Percentiles rank a stretch among this genome's conserved stretches.
phyloP scores from a whole-genome alignment of 2,329 filamentous ascomycete species.

The Sarocladiaceae sp. region DNA sequence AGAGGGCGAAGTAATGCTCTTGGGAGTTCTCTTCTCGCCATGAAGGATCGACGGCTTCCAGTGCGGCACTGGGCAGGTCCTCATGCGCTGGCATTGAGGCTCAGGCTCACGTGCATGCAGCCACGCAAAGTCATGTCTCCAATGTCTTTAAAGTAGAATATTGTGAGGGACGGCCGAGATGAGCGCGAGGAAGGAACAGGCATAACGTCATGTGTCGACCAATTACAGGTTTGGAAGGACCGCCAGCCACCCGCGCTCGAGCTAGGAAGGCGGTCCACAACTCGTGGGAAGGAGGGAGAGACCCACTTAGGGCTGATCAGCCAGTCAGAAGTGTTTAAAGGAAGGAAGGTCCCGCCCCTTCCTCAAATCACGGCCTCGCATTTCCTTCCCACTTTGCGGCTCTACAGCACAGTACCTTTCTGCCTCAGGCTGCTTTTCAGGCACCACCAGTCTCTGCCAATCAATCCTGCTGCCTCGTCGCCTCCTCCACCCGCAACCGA shows the following conservation, averaged over 20 bases:
- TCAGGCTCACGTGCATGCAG: slow-evolving; percentile 7
- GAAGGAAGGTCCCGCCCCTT: slow-evolving; percentile 34
- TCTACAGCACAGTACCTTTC: neutral
- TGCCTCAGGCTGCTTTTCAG: neutral
- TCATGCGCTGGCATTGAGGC: slow-evolving; percentile 2
- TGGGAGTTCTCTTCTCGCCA: neutral
- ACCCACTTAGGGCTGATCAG: slow-evolving; percentile 27
- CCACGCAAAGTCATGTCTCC: neutral
- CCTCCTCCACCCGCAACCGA: slow-evolving; percentile 23
- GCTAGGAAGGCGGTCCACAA: neutral
- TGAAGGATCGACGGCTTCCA: neutral
- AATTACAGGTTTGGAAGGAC: neutral
- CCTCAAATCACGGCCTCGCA: slow-evolving; percentile 49
- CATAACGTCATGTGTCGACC: neutral
- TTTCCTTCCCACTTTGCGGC: slow-evolving; percentile 27
- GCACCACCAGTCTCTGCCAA: slow-evolving; percentile 34
- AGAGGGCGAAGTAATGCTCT: neutral
- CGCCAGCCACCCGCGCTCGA: slow-evolving; percentile 2
- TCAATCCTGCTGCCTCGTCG: slow-evolving; percentile 38
- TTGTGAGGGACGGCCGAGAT: neutral
- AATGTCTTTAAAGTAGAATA: neutral
- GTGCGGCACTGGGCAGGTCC: neutral
- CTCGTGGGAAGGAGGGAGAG: slow-evolving; percentile 11
- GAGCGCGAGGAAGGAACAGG: slow-evolving; percentile 1
- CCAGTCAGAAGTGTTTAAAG: slow-evolving; percentile 46